Evolutionary conservation across 345 rosid genomes (phyloP), one percentile per base, ranked within the genome.

Genomic region (Sapria himalayana): DNA sequence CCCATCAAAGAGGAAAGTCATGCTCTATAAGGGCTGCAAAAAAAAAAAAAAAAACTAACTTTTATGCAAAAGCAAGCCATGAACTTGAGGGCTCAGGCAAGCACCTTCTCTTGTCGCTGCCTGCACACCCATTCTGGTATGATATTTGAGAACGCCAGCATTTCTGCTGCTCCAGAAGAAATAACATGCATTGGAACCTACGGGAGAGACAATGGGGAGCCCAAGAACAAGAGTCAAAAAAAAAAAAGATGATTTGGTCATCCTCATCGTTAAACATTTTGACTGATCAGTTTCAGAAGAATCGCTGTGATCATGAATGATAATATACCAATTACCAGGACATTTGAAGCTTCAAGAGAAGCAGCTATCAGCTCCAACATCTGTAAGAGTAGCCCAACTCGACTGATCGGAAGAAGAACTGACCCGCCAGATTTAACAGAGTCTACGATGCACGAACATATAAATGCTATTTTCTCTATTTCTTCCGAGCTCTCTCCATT

Each of bases 61-160:
- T 50, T n/a, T 17, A 13, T 4, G 17, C 14, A 21, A 7, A 11
- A 23, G 21, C 13, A n/a, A 38, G 33, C 18, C 46, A 39, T 24
- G 50, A 57, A 43, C 21, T 37, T 19, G 51, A 11, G 9, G 45
- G n/a, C n/a, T n/a, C n/a, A 14, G 8, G 45, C 36, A 57, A 6
- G 32, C 58, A 86, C 92, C 73, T 71, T 76, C 51, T 78, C 78
- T 56, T 78, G 92, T 24, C 78, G 70, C 46, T 65, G 62, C 57
- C 70, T 60, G 56, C 89, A 78, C 17, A 86, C 47, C 94, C 94
- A 81, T 60, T 86, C 91, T 17, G 94, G 94, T 54, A 86, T 55
- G 22, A 66, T 58, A 47, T 71, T 76, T 37, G 73, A 53, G 58
- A 57, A 78, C 19, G 85, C 74, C 66, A 86, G 51, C 44, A 81